A percentile compares a stretch with the other conserved stretches of the same genome.
phyloP scores from a whole-genome alignment of 805 yeast genomes.

The Saturnispora gosingensis region DNA sequence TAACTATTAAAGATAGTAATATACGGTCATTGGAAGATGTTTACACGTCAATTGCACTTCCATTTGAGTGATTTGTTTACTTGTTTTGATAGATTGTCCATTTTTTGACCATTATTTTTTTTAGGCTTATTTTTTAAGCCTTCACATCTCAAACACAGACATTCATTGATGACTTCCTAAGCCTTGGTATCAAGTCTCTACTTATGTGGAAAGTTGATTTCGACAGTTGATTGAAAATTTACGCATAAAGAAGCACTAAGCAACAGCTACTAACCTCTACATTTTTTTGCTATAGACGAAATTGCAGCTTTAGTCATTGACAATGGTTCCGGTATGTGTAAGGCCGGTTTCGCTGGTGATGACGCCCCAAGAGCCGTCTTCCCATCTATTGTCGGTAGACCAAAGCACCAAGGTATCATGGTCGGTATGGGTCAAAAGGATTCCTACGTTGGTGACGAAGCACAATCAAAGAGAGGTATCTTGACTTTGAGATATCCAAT shows the following conservation, averaged over 20 bases:
- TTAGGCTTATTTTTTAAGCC: not conserved
- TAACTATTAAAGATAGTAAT: no score
- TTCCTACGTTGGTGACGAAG: conserved; percentile 99
- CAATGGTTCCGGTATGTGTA: conserved; percentile 99
- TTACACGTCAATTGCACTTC: not conserved
- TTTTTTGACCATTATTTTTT: not conserved
- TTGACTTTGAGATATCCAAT: conserved; percentile 97
- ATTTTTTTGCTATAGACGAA: conserved; percentile 29
- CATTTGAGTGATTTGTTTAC: not conserved
- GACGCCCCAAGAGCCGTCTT: conserved; percentile 99
- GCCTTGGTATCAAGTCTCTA: not conserved
- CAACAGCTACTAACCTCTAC: conserved; percentile 2
- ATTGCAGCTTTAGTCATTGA: conserved; percentile 76
- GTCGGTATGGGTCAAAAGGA: conserved; percentile 99
- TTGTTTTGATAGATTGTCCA: not conserved
- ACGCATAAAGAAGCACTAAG: conserved; percentile 13
- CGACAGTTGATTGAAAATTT: no score
- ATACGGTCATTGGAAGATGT: not conserved
- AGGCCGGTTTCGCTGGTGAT: conserved; percentile 99
- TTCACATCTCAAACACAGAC: not conserved
- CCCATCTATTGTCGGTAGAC: conserved; percentile 99
- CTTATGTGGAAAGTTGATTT: no score
- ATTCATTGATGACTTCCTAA: not conserved
- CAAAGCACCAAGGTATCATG: conserved; percentile 99
- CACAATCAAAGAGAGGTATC: conserved; percentile 99